Evolutionary conservation across 495 filamentous ascomycete species (phyloP).

Genomic region (Hypoxylon rickii): DNA sequence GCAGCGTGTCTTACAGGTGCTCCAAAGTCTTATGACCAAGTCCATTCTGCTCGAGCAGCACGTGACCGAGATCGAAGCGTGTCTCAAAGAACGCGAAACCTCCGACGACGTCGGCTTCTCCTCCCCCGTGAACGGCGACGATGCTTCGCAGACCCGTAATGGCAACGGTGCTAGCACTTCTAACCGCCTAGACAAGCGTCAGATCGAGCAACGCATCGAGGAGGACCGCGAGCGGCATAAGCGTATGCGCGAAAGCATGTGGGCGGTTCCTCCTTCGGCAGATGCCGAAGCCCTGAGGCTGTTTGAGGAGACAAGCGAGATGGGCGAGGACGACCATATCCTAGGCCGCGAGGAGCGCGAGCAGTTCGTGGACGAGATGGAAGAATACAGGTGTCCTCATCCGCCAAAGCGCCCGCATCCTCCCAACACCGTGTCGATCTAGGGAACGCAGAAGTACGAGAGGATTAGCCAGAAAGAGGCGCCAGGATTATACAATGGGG

Average conservation of each 20-base stretch:
- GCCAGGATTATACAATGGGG: too few species aligned
- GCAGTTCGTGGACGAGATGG: conserved; percentile 50
- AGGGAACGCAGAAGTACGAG: too few species aligned
- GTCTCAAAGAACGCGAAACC: conserved; percentile 73
- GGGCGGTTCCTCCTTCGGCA: conserved; percentile 73
- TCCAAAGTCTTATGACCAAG: conserved; percentile 70
- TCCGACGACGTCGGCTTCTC: conserved; percentile 43
- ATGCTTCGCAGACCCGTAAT: conserved; percentile 38
- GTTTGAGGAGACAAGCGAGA: conserved; percentile 79
- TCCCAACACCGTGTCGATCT: conserved; percentile 17
- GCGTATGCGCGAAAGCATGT: conserved; percentile 82
- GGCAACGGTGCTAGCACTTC: conserved; percentile 36
- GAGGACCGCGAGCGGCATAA: conserved; percentile 97
- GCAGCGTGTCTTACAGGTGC: conserved; percentile 53
- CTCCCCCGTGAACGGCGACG: conserved; percentile 45
- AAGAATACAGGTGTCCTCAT: conserved; percentile 21
- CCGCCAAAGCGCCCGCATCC: conserved; percentile 1
- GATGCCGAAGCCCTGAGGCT: conserved; percentile 67
- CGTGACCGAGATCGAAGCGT: conserved; percentile 77
- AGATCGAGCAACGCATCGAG: conserved; percentile 94
- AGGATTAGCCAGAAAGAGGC: too few species aligned
- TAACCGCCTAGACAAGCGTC: conserved; percentile 73
- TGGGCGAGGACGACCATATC: conserved; percentile 81
- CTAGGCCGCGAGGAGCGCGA: conserved; percentile 72
- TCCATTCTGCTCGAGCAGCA: conserved; percentile 67